These are phyloP conservation scores for Carpinus viminea DNA, from an alignment of 306 rosid species.

Conservation along the genomic window DNA sequence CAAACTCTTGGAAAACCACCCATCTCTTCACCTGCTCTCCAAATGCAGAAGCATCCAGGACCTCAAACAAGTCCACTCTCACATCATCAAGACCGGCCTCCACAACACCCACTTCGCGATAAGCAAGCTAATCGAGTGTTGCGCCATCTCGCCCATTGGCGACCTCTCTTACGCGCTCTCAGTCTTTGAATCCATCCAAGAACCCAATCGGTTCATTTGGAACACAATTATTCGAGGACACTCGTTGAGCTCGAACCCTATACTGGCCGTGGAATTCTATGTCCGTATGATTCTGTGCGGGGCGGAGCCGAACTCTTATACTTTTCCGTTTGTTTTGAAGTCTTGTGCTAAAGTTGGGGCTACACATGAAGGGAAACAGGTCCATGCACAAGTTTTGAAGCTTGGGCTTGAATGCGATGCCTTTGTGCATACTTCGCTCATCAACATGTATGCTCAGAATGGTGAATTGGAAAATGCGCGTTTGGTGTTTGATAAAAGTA, in stretches of 20 bases:
- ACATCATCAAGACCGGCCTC: slow-evolving; percentile 67
- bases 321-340: slow-evolving; percentile 71
- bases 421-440: slow-evolving; percentile 60
- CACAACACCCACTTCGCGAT: slow-evolving; percentile 55
- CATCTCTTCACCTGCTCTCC: slow-evolving; percentile 51
- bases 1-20: slow-evolving; percentile 53
- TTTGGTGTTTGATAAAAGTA: slow-evolving; percentile 63
- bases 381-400: slow-evolving; percentile 63
- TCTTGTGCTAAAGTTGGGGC: slow-evolving; percentile 55
- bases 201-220: slow-evolving; percentile 55
- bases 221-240: slow-evolving; percentile 70
- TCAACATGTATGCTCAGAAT: slow-evolving; percentile 55
- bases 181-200: slow-evolving; percentile 39
- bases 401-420: slow-evolving; percentile 53
- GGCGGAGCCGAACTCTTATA: slow-evolving; percentile 62
- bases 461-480: slow-evolving; percentile 57
- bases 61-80: slow-evolving; percentile 64
- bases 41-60: slow-evolving; percentile 49
- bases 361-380: slow-evolving; percentile 56
- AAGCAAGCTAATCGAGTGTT: slow-evolving; percentile 66
- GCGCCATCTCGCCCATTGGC: slow-evolving; percentile 46
- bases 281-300: slow-evolving; percentile 45
- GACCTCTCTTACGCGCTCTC: slow-evolving; percentile 67
- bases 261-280: slow-evolving; percentile 38
- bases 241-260: slow-evolving; percentile 40